Evolutionary conservation across 768 basidiomycete species (phyloP), one percentile per base, ranked within the genome.

Genomic region (Boletus tomentosulus): DNA sequence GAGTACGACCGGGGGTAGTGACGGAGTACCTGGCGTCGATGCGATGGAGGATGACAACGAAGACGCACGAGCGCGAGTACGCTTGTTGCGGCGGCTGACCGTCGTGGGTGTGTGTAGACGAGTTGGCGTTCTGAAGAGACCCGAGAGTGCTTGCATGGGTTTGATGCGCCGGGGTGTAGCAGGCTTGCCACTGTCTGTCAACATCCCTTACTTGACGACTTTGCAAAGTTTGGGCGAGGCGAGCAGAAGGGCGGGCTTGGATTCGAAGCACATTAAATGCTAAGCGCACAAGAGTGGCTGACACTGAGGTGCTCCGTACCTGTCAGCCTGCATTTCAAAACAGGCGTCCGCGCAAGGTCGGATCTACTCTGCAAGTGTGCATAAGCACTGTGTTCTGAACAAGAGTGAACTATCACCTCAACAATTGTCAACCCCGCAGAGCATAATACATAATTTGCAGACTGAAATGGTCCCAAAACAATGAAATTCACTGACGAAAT

Each of bases 1-100:
- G 12, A 89, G 70, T 1, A 85, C 82, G 38, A 87, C 69, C 50
- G 78, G 71, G 4, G 75, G 70, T 9, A 58, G 56, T 15, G 54
- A 27, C 3, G 55, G 41, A 9, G 44, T 46, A 13, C 34, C 46
- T 2, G 59, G 58, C 1, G 59, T 53, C 5, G 59, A 54, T 11
- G 60, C 34, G 6, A 48, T 51, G 28, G 54, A 55, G 19, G 58
- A 51, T 27, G 50, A 48, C n/a, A 46, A 15, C 0, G 51, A 51
- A 4, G 61, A 53, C 7, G 54, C 35, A 13, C 48, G 57, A 25
- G 51, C 13, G 16, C 57, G 66, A 13, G 53, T 10, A 22, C 67
- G 66, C 34, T 65, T 68, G 34, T 59, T 52, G 44, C 50, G 46
- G 34, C 51, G 67, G 55, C 53, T 50, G 44, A 59, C 50, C 9